A percentile compares a stretch with the other conserved stretches of the same genome.
Conservation (phyloP, 495 filamentous ascomycete species). For the Neurospora sp. region DNA sequence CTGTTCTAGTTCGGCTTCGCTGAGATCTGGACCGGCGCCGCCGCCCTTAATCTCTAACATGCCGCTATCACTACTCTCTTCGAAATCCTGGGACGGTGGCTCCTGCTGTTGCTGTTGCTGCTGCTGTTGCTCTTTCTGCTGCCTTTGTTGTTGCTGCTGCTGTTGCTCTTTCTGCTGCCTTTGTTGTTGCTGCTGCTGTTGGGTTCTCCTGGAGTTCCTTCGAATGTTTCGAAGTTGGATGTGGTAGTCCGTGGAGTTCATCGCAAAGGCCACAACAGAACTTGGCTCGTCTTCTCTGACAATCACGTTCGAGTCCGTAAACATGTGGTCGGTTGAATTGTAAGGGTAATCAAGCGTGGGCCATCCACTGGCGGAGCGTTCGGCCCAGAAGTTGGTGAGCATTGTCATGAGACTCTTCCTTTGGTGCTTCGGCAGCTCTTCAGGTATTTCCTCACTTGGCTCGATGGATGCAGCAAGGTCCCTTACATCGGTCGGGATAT, state of each 20-base stretch:
- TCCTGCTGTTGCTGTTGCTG: slow-evolving; percentile 23
- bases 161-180: slow-evolving; percentile 6
- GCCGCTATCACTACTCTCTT: slow-evolving; percentile 21
- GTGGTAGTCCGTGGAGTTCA: slow-evolving; percentile 77
- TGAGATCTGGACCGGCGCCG: slow-evolving; percentile 13
- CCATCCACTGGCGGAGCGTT: slow-evolving; percentile 94
- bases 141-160: slow-evolving; percentile 27
- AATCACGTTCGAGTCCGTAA: slow-evolving; percentile 95
- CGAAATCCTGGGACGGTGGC: slow-evolving; percentile 12
- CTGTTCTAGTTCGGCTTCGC: slow-evolving; percentile 56
- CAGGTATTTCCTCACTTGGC: slow-evolving; percentile 50
- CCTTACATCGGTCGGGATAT: slow-evolving; percentile 41
- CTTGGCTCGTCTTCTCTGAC: slow-evolving; percentile 96
- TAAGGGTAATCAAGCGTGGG: slow-evolving; percentile 88
- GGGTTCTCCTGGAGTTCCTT: neutral
- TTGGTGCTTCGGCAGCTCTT: slow-evolving; percentile 82
- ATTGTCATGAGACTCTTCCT: slow-evolving; percentile 88
- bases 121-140: no score
- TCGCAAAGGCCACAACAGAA: slow-evolving; percentile 85
- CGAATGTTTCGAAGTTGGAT: slow-evolving; percentile 68
- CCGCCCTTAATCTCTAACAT: slow-evolving; percentile 15
- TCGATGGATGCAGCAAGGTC: slow-evolving; percentile 55
- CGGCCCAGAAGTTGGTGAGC: slow-evolving; percentile 95
- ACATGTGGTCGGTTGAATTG: slow-evolving; percentile 81
- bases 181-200: neutral